Evolutionary conservation across 768 basidiomycete species (phyloP), one percentile per base, ranked within the genome.

Genomic region (Mycena rosella): DNA sequence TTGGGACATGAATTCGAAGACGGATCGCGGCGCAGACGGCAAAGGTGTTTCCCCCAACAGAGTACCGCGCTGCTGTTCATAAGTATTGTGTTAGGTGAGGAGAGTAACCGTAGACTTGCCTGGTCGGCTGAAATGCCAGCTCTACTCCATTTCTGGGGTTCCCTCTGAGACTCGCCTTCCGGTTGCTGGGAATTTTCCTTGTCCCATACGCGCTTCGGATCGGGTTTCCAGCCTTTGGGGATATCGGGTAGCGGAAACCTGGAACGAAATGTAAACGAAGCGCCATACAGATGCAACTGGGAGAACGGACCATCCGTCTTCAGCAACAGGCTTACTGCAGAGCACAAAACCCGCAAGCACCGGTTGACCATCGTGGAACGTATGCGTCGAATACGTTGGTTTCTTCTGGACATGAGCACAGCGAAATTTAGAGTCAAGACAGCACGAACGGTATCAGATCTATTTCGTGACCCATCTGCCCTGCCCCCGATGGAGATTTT

Each of bases 1-100:
- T 70, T 92, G 88, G 0, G 98, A 97, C 76, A 99, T 89, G 76
- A 90, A 99, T 49, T 99, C 96, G 76, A 97, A 98, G 18, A 99
- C 88, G 0, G 97, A 98, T 14, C 89, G 89, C 2, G 93, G 88
- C 17, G 86, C 87, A 4, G 89, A 79, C 15, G 89, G 85, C 14
- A 94, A 82, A 14, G 89, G 89, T 13, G 87, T 88, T 79, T 99
- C 98, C 60, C 96, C 96, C 0, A 99, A 83, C 22, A 92, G 83
- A 1, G 85, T 80, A 29, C 96, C 97, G 56, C 98, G 88, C 96
- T 98, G 69, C 32, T 32, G 27, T 62, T 15, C 7, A 20, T 68
- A 15, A 56, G 53, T 36, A 51, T 29, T 42, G n/a, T n/a, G n/a
- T n/a, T n/a, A n/a, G n/a, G n/a, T 15, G 17, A 40, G 38, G 34